Evolutionary conservation across 345 rosid species (phyloP).

Genomic region (Boechera divaricarpa): DNA sequence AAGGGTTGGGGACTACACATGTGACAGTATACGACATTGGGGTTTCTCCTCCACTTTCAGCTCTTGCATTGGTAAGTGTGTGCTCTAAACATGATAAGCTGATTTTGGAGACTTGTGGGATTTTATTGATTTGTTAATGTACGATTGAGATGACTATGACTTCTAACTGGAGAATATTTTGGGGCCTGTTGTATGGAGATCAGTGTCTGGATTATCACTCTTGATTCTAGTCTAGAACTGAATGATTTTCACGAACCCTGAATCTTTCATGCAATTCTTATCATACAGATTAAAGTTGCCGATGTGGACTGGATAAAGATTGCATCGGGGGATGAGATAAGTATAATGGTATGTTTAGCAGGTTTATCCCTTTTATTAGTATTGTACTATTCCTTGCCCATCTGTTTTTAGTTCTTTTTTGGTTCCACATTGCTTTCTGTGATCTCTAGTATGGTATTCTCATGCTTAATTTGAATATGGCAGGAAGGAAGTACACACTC

Average conservation of each 20-base stretch:
- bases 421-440: slow-evolving; percentile 20
- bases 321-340: slow-evolving; percentile 72
- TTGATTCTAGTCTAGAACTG: slow-evolving; percentile 1
- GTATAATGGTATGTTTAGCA: slow-evolving; percentile 71
- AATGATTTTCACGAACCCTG: slow-evolving; percentile 18
- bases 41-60: slow-evolving; percentile 71
- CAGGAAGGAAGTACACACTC: slow-evolving; percentile 78
- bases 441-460: slow-evolving; percentile 23
- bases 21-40: slow-evolving; percentile 83
- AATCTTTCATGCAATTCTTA: slow-evolving; percentile 34
- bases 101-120: not conserved
- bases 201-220: slow-evolving; percentile 14
- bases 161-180: not conserved
- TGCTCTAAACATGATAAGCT: slow-evolving; percentile 18
- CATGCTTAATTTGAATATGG: slow-evolving; percentile 38
- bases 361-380: slow-evolving; percentile 5
- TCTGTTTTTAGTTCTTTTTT: slow-evolving; percentile 11
- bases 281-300: slow-evolving; percentile 81
- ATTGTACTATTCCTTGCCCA: not conserved
- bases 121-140: slow-evolving; percentile 22
- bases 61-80: slow-evolving; percentile 71
- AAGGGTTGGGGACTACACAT: slow-evolving; percentile 79
- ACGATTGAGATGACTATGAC: slow-evolving; percentile 3
- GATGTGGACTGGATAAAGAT: slow-evolving; percentile 95
- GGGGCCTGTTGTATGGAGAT: slow-evolving; percentile 12